Evolutionary conservation across 2,329 filamentous ascomycete species (phyloP).

Genomic region (Colletotrichum sp.): DNA sequence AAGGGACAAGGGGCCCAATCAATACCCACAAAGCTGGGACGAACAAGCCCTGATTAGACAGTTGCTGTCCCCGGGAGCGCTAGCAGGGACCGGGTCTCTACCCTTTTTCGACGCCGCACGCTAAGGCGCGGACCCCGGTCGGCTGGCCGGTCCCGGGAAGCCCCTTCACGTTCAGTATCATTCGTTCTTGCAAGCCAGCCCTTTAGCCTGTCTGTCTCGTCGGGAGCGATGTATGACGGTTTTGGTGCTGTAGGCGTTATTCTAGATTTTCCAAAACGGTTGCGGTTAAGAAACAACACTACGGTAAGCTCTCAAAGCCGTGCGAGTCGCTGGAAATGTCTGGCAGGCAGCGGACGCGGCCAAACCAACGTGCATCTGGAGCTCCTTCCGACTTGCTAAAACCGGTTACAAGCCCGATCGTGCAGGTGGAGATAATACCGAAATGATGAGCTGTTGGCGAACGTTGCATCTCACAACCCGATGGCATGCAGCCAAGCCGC

Average conservation of each 20-base stretch:
- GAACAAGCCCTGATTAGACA: background rate
- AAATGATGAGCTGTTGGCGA: background rate
- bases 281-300: accelerated
- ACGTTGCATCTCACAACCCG: background rate
- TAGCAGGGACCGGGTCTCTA: background rate
- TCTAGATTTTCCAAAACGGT: background rate
- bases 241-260: background rate
- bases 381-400: background rate
- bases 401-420: background rate
- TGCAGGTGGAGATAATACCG: background rate
- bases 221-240: background rate
- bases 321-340: background rate
- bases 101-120: background rate
- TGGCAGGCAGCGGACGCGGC: accelerated
- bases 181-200: background rate
- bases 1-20: background rate
- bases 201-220: background rate
- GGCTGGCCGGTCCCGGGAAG: background rate
- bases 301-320: background rate
- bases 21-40: background rate
- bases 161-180: background rate
- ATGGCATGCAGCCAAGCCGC: background rate
- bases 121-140: background rate
- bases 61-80: background rate
- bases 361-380: background rate